Conservation (phyloP, 805 yeast species). For the Middelhovenomyces tepae region DNA sequence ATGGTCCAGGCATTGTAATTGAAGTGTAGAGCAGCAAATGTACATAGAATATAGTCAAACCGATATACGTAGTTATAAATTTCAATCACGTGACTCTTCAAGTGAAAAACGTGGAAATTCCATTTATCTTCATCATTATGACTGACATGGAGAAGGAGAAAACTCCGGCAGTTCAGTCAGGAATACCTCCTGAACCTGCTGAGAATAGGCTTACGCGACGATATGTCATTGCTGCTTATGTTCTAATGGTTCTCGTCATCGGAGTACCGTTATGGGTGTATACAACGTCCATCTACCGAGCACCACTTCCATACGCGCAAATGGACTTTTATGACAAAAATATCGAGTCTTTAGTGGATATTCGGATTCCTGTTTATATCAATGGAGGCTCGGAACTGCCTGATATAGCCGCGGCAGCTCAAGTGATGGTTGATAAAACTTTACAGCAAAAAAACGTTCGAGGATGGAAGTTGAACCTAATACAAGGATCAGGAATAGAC, state of each 20-base stretch:
- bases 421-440: conserved; percentile 37
- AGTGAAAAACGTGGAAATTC: too few species aligned
- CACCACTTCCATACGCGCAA: conserved; percentile 44
- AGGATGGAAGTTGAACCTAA: conserved; percentile 25
- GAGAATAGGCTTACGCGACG: too few species aligned
- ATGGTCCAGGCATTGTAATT: conserved; percentile 73
- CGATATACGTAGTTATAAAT: too few species aligned
- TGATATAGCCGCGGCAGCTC: conserved; percentile 52
- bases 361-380: conserved; percentile 25
- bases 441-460: conserved; percentile 20
- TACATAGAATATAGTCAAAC: too few species aligned
- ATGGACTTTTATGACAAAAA: conserved; percentile 29
- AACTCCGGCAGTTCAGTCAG: too few species aligned
- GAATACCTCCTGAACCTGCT: too few species aligned
- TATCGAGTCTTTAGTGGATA: conserved; percentile 19
- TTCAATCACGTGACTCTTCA: too few species aligned
- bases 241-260: conserved; percentile 24
- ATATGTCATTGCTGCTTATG: conserved; percentile 1
- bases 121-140: too few species aligned
- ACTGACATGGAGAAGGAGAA: too few species aligned
- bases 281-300: conserved; percentile 58
- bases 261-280: conserved; percentile 53
- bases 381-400: conserved; percentile 47
- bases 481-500: conserved; percentile 19
- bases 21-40: conserved; percentile 29